Conservation (phyloP, 2,329 filamentous ascomycete genomes). For the Sclerotinia sclerotiorum region DNA sequence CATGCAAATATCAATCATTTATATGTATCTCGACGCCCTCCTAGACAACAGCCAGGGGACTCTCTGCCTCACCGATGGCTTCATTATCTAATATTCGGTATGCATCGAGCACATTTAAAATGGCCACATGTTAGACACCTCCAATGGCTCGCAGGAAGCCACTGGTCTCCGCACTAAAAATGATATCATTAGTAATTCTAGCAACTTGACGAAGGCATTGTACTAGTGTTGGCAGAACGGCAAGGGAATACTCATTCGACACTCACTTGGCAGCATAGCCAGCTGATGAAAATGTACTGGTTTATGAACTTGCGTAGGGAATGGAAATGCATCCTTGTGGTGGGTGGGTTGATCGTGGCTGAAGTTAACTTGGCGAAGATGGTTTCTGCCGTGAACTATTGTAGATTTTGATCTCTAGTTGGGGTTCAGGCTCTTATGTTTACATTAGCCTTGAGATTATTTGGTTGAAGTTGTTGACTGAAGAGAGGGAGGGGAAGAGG, state of each 20-base stretch:
- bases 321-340: not conserved
- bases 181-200: not conserved
- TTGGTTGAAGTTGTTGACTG: not conserved
- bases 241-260: not conserved
- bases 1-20: too few species aligned
- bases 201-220: not conserved
- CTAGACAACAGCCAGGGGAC: not conserved
- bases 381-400: not conserved
- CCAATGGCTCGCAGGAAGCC: not conserved
- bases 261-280: conserved; percentile 3
- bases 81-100: not conserved
- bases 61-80: too few species aligned
- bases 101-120: conserved; percentile 12
- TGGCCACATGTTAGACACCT: not conserved
- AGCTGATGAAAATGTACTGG: conserved; percentile 7
- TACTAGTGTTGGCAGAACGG: not conserved
- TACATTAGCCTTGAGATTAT: not conserved
- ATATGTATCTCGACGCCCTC: not conserved
- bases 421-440: too few species aligned
- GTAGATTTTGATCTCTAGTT: not conserved
- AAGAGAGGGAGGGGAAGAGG: not conserved
- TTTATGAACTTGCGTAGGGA: not conserved
- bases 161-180: not conserved
- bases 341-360: not conserved
- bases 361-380: not conserved